phyloP scores from a whole-genome alignment of 1,139 yeast genomes.

The Hyphopichia wangnamkhiaoensis region DNA sequence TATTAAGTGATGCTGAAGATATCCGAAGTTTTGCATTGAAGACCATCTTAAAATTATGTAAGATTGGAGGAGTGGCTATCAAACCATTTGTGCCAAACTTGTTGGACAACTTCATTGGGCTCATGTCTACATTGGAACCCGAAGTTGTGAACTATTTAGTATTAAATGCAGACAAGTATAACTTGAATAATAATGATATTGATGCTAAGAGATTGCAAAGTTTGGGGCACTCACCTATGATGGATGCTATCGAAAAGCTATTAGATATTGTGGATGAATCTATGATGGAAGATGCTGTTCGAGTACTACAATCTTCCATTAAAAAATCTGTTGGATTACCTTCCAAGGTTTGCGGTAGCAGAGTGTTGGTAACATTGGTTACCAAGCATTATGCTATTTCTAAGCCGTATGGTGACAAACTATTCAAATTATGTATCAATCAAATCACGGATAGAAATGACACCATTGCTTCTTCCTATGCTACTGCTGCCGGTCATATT shows the following conservation, averaged over 20 bases:
- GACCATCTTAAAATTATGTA: slow-evolving; percentile 69
- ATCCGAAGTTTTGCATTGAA: slow-evolving; percentile 74
- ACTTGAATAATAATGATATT: slow-evolving; percentile 66
- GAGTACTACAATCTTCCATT: slow-evolving; percentile 48
- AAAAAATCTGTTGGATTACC: slow-evolving; percentile 84
- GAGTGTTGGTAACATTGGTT: slow-evolving; percentile 66
- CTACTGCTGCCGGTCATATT: slow-evolving; percentile 78
- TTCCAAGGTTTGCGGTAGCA: slow-evolving; percentile 86
- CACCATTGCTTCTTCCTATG: slow-evolving; percentile 73
- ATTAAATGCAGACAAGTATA: slow-evolving; percentile 86
- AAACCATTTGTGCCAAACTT: slow-evolving; percentile 70
- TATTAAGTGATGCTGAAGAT: slow-evolving; percentile 85
- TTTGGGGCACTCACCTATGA: slow-evolving; percentile 80
- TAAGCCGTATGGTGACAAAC: slow-evolving; percentile 61
- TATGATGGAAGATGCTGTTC: slow-evolving; percentile 54
- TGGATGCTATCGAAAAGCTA: slow-evolving; percentile 80
- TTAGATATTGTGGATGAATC: slow-evolving; percentile 58
- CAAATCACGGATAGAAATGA: slow-evolving; percentile 74
- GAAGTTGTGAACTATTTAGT: slow-evolving; percentile 85
- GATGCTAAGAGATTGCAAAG: slow-evolving; percentile 78
- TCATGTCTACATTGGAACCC: slow-evolving; percentile 90
- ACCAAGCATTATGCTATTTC: slow-evolving; percentile 55
- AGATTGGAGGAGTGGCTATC: slow-evolving; percentile 59
- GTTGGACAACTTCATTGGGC: slow-evolving; percentile 63
- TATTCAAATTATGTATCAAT: slow-evolving; percentile 56